phyloP scores from a whole-genome alignment of 2,329 filamentous ascomycete genomes.

The Neonectria neomacrospora region DNA sequence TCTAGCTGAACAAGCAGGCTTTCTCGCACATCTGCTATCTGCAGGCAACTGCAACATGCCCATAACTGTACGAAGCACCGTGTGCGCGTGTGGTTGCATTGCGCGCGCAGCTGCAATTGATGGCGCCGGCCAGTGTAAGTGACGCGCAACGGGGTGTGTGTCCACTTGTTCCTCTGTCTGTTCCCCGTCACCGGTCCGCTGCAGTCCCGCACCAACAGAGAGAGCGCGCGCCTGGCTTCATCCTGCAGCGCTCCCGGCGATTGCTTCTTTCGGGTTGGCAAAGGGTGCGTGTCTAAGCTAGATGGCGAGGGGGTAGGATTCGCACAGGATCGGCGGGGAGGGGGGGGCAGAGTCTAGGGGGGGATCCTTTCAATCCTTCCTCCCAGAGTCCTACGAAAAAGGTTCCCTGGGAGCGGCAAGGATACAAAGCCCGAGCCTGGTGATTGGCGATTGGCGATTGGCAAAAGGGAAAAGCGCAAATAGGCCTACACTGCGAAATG shows the following conservation, averaged over 20 bases:
- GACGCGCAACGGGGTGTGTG: neutral
- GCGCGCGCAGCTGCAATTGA: neutral
- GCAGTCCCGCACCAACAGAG: too few species aligned
- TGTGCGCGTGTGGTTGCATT: conserved; percentile 9
- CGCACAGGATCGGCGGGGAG: neutral
- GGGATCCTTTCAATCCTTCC: neutral
- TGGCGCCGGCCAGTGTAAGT: conserved; percentile 4
- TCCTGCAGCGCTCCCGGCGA: conserved; percentile 1
- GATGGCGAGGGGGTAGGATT: neutral
- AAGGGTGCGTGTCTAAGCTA: neutral
- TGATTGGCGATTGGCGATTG: neutral
- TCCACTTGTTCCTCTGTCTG: too few species aligned
- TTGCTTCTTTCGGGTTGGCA: conserved; percentile 1
- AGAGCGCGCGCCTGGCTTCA: too few species aligned
- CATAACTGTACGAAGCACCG: neutral
- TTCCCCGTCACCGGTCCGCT: too few species aligned
- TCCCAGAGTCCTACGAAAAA: neutral
- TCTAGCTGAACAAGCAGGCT: conserved; percentile 19
- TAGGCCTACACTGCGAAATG: neutral
- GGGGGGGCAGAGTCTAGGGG: neutral
- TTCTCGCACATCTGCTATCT: conserved; percentile 8
- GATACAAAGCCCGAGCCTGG: neutral
- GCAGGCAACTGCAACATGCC: conserved; percentile 3
- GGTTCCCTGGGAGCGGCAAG: neutral
- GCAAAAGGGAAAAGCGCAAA: neutral